These are phyloP conservation scores for Tylopilus sp. DNA, from an alignment of 1,284 basidiomycete genomes.

Conservation along the genomic window DNA sequence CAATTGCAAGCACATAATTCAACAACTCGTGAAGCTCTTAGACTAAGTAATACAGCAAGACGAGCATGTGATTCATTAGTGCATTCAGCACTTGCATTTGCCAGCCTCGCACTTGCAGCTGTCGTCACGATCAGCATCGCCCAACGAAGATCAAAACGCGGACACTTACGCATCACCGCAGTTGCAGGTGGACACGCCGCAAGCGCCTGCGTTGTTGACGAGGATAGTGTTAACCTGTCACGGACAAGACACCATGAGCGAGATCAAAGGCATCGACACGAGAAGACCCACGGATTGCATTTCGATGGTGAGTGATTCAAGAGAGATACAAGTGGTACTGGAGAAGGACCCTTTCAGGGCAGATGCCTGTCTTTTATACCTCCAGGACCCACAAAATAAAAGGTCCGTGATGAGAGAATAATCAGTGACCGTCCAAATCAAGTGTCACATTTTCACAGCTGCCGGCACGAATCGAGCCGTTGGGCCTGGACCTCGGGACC, in stretches of 20 bases:
- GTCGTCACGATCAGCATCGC: neutral
- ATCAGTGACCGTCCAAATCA: too few relatives aligned
- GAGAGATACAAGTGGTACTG: neutral
- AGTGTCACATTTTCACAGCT: too few relatives aligned
- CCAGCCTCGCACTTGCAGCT: constrained; percentile 30
- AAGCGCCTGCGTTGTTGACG: constrained; percentile 15
- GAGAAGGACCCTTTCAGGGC: neutral
- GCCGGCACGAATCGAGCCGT: too few relatives aligned
- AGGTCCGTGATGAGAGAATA: too few relatives aligned
- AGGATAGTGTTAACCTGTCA: constrained; percentile 8
- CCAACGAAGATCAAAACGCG: neutral
- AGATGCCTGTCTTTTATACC: neutral
- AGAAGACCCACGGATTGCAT: constrained; percentile 2
- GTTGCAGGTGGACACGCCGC: constrained; percentile 1
- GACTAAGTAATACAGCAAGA: neutral
- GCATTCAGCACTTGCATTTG: constrained; percentile 25
- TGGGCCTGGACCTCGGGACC: neutral
- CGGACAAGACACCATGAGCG: neutral
- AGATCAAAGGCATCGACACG: neutral
- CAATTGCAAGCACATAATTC: too few relatives aligned
- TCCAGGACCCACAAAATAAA: too few relatives aligned
- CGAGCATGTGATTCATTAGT: too few relatives aligned
- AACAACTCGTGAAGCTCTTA: too few relatives aligned
- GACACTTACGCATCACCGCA: constrained; percentile 15
- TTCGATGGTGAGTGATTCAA: neutral